Conservation (phyloP, 371 early-diverging fungal genomes). For the Mucor sp. region DNA sequence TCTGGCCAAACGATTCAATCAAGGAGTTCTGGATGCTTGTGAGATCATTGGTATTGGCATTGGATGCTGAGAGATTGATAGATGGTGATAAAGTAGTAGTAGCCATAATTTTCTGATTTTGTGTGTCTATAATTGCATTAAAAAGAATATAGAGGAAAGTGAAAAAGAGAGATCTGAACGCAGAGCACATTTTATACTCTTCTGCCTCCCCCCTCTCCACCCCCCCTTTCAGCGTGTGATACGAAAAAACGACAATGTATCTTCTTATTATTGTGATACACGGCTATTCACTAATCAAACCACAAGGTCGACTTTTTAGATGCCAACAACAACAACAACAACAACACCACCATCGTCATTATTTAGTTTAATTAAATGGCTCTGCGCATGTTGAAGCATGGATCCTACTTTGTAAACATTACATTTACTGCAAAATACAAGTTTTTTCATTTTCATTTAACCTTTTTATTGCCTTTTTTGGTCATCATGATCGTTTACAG, state of each 20-base stretch:
- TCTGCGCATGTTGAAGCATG: not conserved
- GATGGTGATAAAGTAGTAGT: not conserved
- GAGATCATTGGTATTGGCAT: conserved; percentile 4
- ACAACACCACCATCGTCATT: not conserved
- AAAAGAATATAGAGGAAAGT: not conserved
- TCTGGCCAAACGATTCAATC: conserved; percentile 24
- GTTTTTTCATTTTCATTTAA: not conserved
- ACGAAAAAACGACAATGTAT: conserved; percentile 1
- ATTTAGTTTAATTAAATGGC: not conserved
- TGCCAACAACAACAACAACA: not conserved
- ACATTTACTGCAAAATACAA: not conserved
- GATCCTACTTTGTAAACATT: not conserved
- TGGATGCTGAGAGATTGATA: not conserved
- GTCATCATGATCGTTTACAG: conserved; percentile 3
- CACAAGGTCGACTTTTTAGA: not conserved
- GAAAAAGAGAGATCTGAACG: not conserved
- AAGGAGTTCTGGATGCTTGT: conserved; percentile 19
- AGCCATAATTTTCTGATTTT: not conserved
- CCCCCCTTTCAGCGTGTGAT: not conserved
- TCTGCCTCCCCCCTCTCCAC: not conserved
- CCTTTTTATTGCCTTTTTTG: conserved; percentile 3
- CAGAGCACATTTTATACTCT: not conserved
- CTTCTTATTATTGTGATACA: conserved; percentile 5
- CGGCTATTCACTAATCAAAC: conserved; percentile 2
- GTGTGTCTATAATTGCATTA: not conserved